Percentiles rank a stretch among this genome's conserved stretches.
Evolutionary conservation across 768 basidiomycete genomes (phyloP).

Genomic region (Rubroboletus pulcherrimus): DNA sequence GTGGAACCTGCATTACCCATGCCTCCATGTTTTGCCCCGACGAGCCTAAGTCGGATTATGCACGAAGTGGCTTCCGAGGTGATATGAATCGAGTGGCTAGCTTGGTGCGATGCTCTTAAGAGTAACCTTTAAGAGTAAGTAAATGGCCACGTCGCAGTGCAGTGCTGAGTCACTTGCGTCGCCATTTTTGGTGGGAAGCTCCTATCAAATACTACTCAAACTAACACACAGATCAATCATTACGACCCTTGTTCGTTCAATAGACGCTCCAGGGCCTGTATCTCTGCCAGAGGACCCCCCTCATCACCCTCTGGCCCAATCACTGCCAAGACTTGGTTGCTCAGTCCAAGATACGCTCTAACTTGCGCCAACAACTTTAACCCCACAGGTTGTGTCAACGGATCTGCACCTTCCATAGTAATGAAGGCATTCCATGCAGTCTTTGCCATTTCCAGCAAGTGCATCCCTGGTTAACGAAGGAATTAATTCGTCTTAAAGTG

Average conservation of each 20-base stretch:
- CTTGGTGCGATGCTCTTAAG: neutral
- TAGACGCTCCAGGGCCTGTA: conserved; percentile 41
- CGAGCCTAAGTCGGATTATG: conserved; percentile 1
- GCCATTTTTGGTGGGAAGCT: neutral
- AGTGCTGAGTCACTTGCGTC: conserved; percentile 18
- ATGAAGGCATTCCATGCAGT: conserved; percentile 68
- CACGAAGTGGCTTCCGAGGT: neutral
- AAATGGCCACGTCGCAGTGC: conserved; percentile 10
- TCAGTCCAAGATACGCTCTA: conserved; percentile 38
- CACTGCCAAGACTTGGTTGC: conserved; percentile 40
- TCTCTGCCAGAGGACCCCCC: conserved; percentile 55
- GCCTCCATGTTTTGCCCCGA: conserved; percentile 60
- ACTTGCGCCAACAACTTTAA: conserved; percentile 28
- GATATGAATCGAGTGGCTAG: neutral
- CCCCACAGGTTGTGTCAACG: conserved; percentile 5
- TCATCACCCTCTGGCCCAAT: conserved; percentile 64
- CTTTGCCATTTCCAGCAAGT: conserved; percentile 72
- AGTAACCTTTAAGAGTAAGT: neutral
- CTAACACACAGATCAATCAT: neutral
- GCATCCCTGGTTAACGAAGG: conserved; percentile 50
- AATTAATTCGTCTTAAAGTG: neutral
- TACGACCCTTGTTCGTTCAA: conserved; percentile 23
- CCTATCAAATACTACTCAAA: neutral
- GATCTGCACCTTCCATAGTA: conserved; percentile 23
- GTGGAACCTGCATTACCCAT: conserved; percentile 89